Conservation (phyloP, 192 early-diverging fungal species). For the Entomortierella chlamydospora region DNA sequence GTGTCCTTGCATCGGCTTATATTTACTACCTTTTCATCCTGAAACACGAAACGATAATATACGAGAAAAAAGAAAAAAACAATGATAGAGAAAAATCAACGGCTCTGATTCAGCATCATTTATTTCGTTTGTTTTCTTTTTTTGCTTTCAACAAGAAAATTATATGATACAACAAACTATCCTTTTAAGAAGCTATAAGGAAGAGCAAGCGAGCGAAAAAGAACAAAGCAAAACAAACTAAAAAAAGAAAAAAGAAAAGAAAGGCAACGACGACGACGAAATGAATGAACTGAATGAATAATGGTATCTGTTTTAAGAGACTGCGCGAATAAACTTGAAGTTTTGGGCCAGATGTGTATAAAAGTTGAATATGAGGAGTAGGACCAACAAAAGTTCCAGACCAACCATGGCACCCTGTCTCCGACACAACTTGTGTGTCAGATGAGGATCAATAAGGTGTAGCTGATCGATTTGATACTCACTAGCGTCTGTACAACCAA, state of each 20-base stretch:
- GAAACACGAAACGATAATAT: no score
- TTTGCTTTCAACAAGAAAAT: neutral
- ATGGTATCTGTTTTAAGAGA: conserved; percentile 1
- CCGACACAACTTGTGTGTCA: conserved; percentile 28
- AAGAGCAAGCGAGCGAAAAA: no score
- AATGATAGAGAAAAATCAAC: no score
- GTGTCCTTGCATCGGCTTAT: no score
- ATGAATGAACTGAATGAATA: no score
- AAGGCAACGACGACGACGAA: neutral
- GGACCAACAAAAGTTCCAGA: conserved; percentile 33
- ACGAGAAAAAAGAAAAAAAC: no score
- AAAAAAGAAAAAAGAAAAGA: neutral
- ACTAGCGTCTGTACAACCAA: conserved; percentile 28
- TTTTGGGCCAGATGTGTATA: conserved; percentile 48
- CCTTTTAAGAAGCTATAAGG: no score
- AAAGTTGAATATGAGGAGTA: conserved; percentile 51
- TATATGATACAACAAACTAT: neutral
- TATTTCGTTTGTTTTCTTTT: no score
- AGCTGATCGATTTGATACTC: conserved; percentile 8
- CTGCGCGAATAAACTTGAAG: conserved; percentile 44
- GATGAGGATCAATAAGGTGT: conserved; percentile 8
- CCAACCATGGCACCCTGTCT: conserved; percentile 51
- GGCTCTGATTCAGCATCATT: no score
- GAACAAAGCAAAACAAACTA: no score
- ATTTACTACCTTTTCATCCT: no score